Evolutionary conservation across 768 basidiomycete genomes (phyloP), one percentile per base, ranked within the genome.

Genomic region (Coprinopsis strossmayeri): DNA sequence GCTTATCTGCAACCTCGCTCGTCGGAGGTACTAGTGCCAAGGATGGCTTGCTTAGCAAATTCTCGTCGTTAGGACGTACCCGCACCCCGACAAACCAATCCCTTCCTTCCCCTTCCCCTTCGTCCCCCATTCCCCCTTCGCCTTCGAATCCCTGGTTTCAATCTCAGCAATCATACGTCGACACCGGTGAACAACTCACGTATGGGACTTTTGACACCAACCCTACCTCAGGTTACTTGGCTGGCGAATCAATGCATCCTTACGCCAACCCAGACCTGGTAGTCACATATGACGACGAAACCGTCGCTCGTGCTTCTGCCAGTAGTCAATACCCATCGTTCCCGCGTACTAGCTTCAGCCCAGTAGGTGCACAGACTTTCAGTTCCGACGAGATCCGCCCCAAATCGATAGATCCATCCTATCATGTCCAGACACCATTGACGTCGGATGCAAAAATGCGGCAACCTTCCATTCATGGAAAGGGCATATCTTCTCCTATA

Each of bases 211-310:
- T 51, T 21, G 51, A 57, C 30, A 20, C 46, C n/a, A 12, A 38
- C 21, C 15, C 30, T 32, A 32, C 56, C 21, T 50, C 57, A 17
- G 50, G 56, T 15, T 57, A 59, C 54, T 63, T 61, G 49, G 58
- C 60, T 34, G 69, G 67, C 51, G 72, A 72, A 53, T 11, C 60
- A 32, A 58, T 75, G 32, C 88, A 91, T 66, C 88, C 88, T 23
- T 91, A 88, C 60, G 88, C 88, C 45, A 88, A 90, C 56, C 87
- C 87, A 5, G 83, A 88, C 53, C 67, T 86, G 38, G 76, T 76
- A 26, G 61, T 66, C 23, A 65, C 66, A 30, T 62, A 67, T 42
- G 60, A 70, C 47, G 56, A 68, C 38, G 67, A 68, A 15, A 41
- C 55, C 57, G 47, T 53, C 60, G 40, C 56, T 55, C n/a, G 60